A percentile compares a stretch with the other conserved stretches of the same genome.
Conservation (phyloP, 306 rosid genomes). For the Alnus rubra region DNA sequence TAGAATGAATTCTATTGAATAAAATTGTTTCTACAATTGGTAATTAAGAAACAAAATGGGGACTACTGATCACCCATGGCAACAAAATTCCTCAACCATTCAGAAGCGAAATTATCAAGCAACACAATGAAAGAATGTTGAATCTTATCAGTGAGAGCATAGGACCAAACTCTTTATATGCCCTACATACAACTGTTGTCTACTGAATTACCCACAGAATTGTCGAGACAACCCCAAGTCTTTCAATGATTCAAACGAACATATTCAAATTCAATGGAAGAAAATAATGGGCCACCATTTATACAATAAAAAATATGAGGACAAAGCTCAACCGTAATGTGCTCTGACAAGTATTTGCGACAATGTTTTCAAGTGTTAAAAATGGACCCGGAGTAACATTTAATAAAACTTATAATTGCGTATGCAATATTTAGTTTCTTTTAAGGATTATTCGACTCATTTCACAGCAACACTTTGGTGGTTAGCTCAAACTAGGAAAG, state of each 20-base stretch:
- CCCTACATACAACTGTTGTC: constrained; percentile 44
- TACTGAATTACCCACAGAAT: constrained; percentile 30
- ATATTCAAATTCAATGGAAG: constrained; percentile 24
- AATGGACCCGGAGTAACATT: not conserved
- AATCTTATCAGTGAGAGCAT: constrained; percentile 13
- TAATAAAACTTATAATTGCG: not conserved
- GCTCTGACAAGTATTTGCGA: not conserved
- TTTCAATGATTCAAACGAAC: constrained; percentile 33
- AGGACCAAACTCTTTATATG: constrained; percentile 35
- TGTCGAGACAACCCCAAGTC: constrained; percentile 31
- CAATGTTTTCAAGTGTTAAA: not conserved
- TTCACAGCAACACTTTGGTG: not conserved
- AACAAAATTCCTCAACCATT: constrained; percentile 14
- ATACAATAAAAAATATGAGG: constrained; percentile 21
- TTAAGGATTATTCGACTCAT: not conserved
- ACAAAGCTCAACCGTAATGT: constrained; percentile 2
- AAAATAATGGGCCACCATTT: constrained; percentile 28
- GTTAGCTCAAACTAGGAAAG: not conserved
- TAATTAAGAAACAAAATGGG: constrained; percentile 4
- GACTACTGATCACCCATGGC: not conserved
- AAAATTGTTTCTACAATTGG: not conserved
- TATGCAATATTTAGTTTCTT: not conserved
- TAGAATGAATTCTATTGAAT: not conserved
- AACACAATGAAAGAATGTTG: constrained; percentile 17
- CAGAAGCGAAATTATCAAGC: constrained; percentile 9